Evolutionary conservation across 345 rosid species (phyloP).

Genomic region (Raphanus raphanistrum): DNA sequence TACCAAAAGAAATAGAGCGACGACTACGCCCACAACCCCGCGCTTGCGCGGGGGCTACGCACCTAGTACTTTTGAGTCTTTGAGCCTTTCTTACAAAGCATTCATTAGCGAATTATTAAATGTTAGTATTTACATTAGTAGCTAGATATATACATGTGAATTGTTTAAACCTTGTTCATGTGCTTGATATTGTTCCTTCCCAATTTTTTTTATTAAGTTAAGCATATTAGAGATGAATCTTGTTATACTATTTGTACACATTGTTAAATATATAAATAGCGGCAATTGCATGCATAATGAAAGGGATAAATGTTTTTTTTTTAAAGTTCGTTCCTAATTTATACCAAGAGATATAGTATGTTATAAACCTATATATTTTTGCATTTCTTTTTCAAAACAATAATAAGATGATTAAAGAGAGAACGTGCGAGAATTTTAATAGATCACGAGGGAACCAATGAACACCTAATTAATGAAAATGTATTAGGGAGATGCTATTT

Average conservation of each 20-base stretch:
- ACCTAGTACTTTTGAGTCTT: background rate
- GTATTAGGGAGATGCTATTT: background rate
- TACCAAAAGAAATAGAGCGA: too few species aligned
- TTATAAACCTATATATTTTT: background rate
- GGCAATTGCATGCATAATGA: background rate
- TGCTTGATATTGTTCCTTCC: background rate
- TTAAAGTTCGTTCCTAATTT: background rate
- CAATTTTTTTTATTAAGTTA: background rate
- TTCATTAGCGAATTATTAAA: background rate
- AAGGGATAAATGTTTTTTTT: background rate
- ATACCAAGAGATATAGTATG: background rate
- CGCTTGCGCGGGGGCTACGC: too few species aligned
- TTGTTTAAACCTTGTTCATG: background rate
- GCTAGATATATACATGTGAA: background rate
- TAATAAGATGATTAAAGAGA: background rate
- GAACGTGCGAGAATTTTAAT: background rate
- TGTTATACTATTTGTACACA: too few species aligned
- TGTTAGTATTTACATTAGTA: background rate
- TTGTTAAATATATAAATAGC: background rate
- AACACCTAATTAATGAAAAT: background rate
- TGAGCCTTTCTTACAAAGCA: constrained; percentile 2
- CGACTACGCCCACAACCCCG: too few species aligned
- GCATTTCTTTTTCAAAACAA: background rate
- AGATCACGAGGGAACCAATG: background rate
- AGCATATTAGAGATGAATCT: background rate